Evolutionary conservation across 495 filamentous ascomycete genomes (phyloP), one percentile per base, ranked within the genome.

Genomic region (Aspergillus incahuasiensis): DNA sequence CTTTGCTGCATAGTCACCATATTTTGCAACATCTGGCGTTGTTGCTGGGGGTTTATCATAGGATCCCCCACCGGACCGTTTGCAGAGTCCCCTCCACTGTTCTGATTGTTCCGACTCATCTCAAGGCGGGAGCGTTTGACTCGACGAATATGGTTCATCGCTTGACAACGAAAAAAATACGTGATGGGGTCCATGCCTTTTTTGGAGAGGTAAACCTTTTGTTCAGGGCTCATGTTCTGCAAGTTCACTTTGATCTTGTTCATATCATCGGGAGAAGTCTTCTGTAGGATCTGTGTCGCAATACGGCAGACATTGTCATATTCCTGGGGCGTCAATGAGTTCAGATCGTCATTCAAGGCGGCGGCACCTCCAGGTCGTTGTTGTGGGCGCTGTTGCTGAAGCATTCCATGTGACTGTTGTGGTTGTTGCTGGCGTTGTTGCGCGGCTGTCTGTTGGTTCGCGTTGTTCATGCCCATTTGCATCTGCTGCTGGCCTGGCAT

Each of bases 151-250:
- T 75, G 68, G 28, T 59, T 67, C 22, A 79, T 55, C 5, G 79
- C 79, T 53, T 79, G 72, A 2, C 70, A 71, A 41, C 76, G 78
- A 55, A 82, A 81, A 45, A 79, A 74, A 47, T 73, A 80, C 22
- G 68, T 68, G 47, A 82, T 55, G 0, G 78, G 78, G 38, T 82
- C 76, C 39, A 79, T 70, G 11, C 69, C 61, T 48, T 75, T 75
- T 45, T 62, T 66, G 8, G 54, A 46, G 18, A 70, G 67, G 55
- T 69, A 74, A 48, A 74, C 61, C 48, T 68, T 72, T 53, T 78
- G 77, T 11, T 81, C 76, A 1, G 59, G 61, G 18, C 68, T 72
- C 70, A 81, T 74, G 48, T 71, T 76, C 24, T 67, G 66, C 19
- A 72, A 32, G 13, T 75, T 76, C 32, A 65, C 48, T 45, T 69